Conservation (phyloP, 441 rosid genomes). For the Erodium texanum region DNA sequence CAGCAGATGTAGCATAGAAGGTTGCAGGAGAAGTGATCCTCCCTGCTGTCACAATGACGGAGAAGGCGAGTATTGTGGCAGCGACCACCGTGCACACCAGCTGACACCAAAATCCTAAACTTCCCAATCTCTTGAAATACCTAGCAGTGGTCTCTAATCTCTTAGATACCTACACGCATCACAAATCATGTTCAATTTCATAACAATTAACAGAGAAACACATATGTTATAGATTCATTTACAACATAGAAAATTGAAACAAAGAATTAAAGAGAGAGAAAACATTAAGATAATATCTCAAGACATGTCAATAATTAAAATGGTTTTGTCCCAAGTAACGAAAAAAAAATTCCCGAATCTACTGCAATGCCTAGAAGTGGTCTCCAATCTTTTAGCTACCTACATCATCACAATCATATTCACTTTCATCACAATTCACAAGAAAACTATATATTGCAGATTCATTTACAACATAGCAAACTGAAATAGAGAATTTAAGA, state of each 20-base stretch:
- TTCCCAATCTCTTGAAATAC: slow-evolving; percentile 78
- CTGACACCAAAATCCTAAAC: slow-evolving; percentile 95
- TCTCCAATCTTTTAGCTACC: no score
- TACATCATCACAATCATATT: no score
- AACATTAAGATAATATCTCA: background rate
- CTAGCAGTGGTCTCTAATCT: slow-evolving; percentile 83
- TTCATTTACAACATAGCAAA: no score
- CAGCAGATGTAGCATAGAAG: slow-evolving; percentile 79
- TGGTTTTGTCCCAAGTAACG: no score
- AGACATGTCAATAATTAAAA: no score
- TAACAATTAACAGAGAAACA: slow-evolving; percentile 6
- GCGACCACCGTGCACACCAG: slow-evolving; percentile 73
- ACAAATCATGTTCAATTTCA: slow-evolving; percentile 10
- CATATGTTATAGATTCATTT: background rate
- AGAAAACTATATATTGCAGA: no score
- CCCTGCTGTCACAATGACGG: slow-evolving; percentile 70
- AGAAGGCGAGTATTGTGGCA: slow-evolving; percentile 79
- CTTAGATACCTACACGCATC: slow-evolving; percentile 59
- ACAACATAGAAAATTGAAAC: background rate
- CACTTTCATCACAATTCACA: no score
- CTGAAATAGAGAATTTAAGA: no score
- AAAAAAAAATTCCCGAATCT: no score
- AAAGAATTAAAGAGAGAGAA: background rate
- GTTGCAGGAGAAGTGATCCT: slow-evolving; percentile 68
- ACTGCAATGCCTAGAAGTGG: no score